A percentile compares a stretch with the other conserved stretches of the same genome.
phyloP scores from a whole-genome alignment of 2,329 filamentous ascomycete genomes.

The Eutypella sp. region DNA sequence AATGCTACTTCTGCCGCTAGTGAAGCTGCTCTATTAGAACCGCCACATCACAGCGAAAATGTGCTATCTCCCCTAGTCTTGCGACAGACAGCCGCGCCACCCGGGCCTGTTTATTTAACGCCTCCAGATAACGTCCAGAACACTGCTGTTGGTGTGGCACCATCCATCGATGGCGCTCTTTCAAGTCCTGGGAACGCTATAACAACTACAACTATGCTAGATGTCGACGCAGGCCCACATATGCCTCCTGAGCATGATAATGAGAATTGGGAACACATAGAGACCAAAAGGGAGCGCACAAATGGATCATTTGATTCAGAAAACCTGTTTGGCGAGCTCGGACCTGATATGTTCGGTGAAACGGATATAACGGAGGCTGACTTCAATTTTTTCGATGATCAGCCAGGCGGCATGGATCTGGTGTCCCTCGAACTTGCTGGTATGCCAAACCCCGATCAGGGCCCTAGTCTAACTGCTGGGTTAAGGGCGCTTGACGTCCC shows the following conservation, averaged over 20 bases:
- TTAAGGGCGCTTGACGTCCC: conserved; percentile 12
- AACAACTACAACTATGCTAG: conserved; percentile 24
- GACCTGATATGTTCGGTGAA: conserved; percentile 67
- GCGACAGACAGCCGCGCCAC: conserved; percentile 36
- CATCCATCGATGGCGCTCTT: conserved; percentile 50
- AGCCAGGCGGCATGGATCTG: conserved; percentile 38
- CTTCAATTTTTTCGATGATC: conserved; percentile 77
- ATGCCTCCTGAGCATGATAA: conserved; percentile 26
- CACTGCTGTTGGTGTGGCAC: conserved; percentile 44
- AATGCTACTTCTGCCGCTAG: conserved; percentile 32
- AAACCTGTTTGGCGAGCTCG: conserved; percentile 64
- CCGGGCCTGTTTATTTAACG: conserved; percentile 63
- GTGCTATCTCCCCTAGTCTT: conserved; percentile 48
- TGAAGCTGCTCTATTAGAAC: conserved; percentile 38
- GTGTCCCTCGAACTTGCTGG: conserved; percentile 29
- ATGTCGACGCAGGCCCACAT: conserved; percentile 31
- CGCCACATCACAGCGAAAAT: conserved; percentile 37
- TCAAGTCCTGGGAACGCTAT: conserved; percentile 50
- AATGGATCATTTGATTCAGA: conserved; percentile 44
- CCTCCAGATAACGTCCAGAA: conserved; percentile 62
- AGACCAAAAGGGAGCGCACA: conserved; percentile 41
- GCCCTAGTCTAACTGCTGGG: conserved; percentile 9
- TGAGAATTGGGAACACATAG: conserved; percentile 37
- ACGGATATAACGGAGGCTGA: conserved; percentile 75
- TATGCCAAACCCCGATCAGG: conserved; percentile 18